These are phyloP conservation scores for Sclerotinia sclerotiorum DNA, from an alignment of 2,329 filamentous ascomycete genomes.

Conservation along the genomic window DNA sequence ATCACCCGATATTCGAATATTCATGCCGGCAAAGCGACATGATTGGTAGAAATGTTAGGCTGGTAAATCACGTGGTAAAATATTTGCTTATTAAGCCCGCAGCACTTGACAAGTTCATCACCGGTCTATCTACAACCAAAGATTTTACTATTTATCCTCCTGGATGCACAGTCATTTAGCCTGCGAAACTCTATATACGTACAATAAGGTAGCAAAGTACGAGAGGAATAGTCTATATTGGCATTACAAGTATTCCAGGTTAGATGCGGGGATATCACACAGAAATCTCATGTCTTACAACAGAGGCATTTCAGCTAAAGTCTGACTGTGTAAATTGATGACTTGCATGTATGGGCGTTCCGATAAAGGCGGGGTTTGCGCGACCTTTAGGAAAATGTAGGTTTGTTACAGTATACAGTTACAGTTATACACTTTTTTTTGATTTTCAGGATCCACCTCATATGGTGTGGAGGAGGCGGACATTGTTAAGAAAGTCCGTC, in stretches of 20 bases:
- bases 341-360: background rate
- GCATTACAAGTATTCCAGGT: too few relatives aligned
- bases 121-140: background rate
- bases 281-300: background rate
- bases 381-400: too few relatives aligned
- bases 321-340: constrained; percentile 11
- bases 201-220: too few relatives aligned
- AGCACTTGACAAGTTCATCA: too few relatives aligned
- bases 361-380: background rate
- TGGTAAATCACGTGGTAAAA: background rate
- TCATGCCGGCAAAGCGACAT: background rate
- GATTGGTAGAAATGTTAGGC: background rate
- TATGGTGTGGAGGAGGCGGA: background rate
- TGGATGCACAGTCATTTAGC: too few relatives aligned
- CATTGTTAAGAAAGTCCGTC: background rate
- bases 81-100: background rate
- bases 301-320: background rate
- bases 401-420: too few relatives aligned
- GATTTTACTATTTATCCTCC: background rate
- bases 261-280: background rate
- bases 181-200: too few relatives aligned
- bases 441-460: too few relatives aligned
- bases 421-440: too few relatives aligned
- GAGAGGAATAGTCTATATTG: background rate
- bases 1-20: background rate